These are phyloP conservation scores for Pestalotiopsis sp. DNA, from an alignment of 2,329 filamentous ascomycete species.

Conservation along the genomic window DNA sequence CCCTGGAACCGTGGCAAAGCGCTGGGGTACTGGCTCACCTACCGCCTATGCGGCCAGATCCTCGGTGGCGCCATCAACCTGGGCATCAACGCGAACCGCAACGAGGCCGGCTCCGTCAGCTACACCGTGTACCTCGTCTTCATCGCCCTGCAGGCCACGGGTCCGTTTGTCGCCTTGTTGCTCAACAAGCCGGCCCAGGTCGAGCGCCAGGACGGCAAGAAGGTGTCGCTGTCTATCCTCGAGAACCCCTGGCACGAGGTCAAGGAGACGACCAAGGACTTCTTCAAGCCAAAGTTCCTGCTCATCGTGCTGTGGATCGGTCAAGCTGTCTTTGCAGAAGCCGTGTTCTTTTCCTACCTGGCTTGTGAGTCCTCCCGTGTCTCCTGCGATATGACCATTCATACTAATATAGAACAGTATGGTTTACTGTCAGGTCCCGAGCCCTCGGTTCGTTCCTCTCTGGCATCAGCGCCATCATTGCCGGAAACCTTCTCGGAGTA, in stretches of 20 bases:
- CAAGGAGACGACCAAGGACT: conserved; percentile 59
- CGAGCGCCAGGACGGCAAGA: conserved; percentile 65
- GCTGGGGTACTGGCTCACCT: conserved; percentile 69
- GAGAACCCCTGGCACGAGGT: conserved; percentile 62
- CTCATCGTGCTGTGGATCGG: conserved; percentile 70
- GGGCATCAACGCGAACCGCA: conserved; percentile 62
- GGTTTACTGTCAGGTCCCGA: conserved; percentile 71
- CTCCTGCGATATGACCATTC: not conserved
- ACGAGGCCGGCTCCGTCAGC: conserved; percentile 65
- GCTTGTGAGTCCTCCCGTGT: conserved; percentile 35
- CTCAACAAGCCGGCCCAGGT: conserved; percentile 65
- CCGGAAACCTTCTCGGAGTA: conserved; percentile 68
- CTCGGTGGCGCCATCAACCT: conserved; percentile 74
- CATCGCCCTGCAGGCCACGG: conserved; percentile 69
- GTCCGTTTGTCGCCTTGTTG: conserved; percentile 66
- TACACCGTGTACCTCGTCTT: conserved; percentile 72
- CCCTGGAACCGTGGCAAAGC: conserved; percentile 67
- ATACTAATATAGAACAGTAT: conserved; percentile 42
- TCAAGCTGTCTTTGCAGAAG: conserved; percentile 71
- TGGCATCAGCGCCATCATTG: conserved; percentile 66
- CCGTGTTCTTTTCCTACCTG: conserved; percentile 73
- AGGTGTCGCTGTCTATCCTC: conserved; percentile 61
- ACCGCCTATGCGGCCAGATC: conserved; percentile 65
- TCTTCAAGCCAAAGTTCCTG: conserved; percentile 64
- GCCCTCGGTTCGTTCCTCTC: conserved; percentile 73